These are phyloP conservation scores for Haematococcus lacustris DNA, from an alignment of 139 green algal species.

Conservation along the genomic window DNA sequence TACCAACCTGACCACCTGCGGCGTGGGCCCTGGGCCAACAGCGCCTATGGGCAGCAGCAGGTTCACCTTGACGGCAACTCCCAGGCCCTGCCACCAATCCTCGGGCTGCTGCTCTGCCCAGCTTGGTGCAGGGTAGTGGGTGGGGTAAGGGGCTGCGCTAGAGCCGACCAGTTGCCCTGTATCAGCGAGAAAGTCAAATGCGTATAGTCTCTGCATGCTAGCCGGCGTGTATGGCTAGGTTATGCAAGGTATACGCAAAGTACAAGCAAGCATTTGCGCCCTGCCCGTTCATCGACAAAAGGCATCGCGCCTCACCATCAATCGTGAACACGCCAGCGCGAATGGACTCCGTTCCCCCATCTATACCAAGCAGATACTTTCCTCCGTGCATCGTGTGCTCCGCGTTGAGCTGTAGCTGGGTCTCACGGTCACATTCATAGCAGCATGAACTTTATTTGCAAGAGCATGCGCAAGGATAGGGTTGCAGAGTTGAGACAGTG, in stretches of 20 bases:
- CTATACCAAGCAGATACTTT: slow-evolving; percentile 50
- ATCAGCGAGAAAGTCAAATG: not conserved
- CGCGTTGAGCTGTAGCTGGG: no score
- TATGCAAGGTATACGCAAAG: not conserved
- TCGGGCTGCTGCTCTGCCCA: slow-evolving; percentile 68
- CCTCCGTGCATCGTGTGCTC: no score
- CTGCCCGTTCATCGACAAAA: not conserved
- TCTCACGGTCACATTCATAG: no score
- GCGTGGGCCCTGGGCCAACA: no score
- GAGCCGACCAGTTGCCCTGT: slow-evolving; percentile 30
- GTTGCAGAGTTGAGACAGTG: no score
- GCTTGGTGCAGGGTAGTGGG: slow-evolving; percentile 44
- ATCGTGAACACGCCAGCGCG: slow-evolving; percentile 58
- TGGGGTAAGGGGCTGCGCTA: slow-evolving; percentile 23
- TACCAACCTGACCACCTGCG: no score
- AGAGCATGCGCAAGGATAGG: no score
- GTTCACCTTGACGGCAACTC: slow-evolving; percentile 38
- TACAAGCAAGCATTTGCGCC: not conserved
- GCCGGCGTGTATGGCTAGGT: not conserved
- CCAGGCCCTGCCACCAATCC: slow-evolving; percentile 62
- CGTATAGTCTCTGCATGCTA: not conserved
- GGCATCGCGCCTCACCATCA: slow-evolving; percentile 5
- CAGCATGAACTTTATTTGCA: no score
- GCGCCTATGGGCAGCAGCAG: no score
- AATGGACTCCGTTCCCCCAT: slow-evolving; percentile 69